Evolutionary conservation across 176 grass and related monocot species (phyloP), one percentile per base, ranked within the genome.

Genomic region (Tillandsia fasciculata): DNA sequence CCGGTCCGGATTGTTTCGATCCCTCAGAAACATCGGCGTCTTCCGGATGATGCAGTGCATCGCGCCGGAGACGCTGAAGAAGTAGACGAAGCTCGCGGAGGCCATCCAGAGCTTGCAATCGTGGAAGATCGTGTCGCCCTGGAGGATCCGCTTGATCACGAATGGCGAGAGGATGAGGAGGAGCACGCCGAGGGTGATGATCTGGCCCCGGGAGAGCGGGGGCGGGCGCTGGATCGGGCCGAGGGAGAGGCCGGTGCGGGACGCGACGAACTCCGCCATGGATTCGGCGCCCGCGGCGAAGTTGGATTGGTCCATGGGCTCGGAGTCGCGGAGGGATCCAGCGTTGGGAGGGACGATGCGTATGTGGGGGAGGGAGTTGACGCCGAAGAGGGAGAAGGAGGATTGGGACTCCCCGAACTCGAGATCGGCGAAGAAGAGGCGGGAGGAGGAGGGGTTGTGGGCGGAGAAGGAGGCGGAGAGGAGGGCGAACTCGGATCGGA

Each of bases 41-140:
- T 84, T 82, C 49, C 93, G 85, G 23, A 97, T 97, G 57, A 92
- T 92, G 69, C 86, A 84, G 73, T 97, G 86, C 93, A 97, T 97
- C 2, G 88, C 81, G 54, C 93, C 93, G 3, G 93, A 92, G 2
- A 97, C 93, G 22, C 93, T 91, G 69, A 97, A 97, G 79, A 92
- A 92, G 65, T 97, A 92, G 11, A 97, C 67, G 67, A 92, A 92
- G 9, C 92, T 63, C 53, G 93, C 89, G 54, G 73, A 74, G 1
- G 70, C 74, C 89, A 92, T 92, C 93, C 93, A 97, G 42, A 97
- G 26, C 14, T 80, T 76, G 13, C 48, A 70, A 59, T 97, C 93
- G 59, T 92, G 93, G 26, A 97, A 64, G 63, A 97, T 53, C 33
- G 93, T 97, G 15, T 90, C 89, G 57, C 89, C 93, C 12, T 80